Evolutionary conservation across 2,329 filamentous ascomycete species (phyloP).

Genomic region (Aspergillus persii): DNA sequence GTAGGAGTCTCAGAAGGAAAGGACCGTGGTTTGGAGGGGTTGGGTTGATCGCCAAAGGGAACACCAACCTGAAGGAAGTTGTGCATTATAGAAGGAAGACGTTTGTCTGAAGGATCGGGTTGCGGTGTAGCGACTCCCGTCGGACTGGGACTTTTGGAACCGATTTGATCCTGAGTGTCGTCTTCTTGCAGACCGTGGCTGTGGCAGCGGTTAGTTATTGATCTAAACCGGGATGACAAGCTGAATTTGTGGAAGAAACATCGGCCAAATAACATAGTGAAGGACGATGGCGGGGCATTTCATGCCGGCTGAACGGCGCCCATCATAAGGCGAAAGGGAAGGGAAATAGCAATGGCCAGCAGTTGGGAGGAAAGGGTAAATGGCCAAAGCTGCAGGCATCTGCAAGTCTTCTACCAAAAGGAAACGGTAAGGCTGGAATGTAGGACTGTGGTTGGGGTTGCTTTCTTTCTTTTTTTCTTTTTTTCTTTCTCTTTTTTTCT

Average conservation of each 20-base stretch:
- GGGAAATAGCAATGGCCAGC: background rate
- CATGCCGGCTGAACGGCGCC: background rate
- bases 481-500: background rate
- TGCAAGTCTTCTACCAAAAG: slow-evolving; percentile 3
- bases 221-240: background rate
- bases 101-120: slow-evolving; percentile 90
- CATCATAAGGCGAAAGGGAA: background rate
- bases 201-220: slow-evolving; percentile 27
- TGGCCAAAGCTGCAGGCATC: background rate
- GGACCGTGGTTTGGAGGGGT: slow-evolving; percentile 39
- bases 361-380: background rate
- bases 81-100: slow-evolving; percentile 88
- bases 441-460: background rate
- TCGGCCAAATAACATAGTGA: slow-evolving; percentile 8
- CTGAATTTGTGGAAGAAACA: slow-evolving; percentile 5
- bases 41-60: slow-evolving; percentile 69
- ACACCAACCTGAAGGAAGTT: slow-evolving; percentile 99
- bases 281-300: background rate
- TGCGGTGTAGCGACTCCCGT: slow-evolving; percentile 91
- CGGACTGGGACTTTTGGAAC: slow-evolving; percentile 77
- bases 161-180: slow-evolving; percentile 48
- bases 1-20: slow-evolving; percentile 33
- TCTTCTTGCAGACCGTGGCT: slow-evolving; percentile 39
- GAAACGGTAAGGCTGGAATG: slow-evolving; percentile 7
- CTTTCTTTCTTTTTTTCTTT: background rate